Base-by-base conservation (phyloP, 345 rosid genomes). In the Pelargonium nanum region DNA sequence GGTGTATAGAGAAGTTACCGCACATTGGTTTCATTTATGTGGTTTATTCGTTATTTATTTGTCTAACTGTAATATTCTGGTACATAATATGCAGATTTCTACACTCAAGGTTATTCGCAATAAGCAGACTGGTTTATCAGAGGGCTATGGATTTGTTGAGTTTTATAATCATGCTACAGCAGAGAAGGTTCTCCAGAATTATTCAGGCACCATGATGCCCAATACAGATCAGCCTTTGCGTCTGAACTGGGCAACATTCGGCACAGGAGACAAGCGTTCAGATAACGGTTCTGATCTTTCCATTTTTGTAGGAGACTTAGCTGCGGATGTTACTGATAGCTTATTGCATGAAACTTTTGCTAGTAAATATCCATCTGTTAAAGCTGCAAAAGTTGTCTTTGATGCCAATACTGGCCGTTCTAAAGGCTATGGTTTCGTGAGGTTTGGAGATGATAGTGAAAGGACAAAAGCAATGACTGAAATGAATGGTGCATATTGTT, bases 201-300 rank as follows among this genome's bases (percentile, higher is more conserved):
- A 84, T 57, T 58, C 82, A 40, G 81, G 81, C 65, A 70, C 75
- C 55, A 51, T 76, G 77, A 93, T 93, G 99, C 88, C 80, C 63
- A 85, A 81, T 52, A 75, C 85, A 0, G 97, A 93, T 1, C 97
- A 84, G 70, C 89, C 88, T n/a, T 93, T 85, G 68, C 97, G 91
- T 74, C 80, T 93, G 58, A 89, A 93, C 72, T 93, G 99, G 99
- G 99, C 99, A 51, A 83, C 96, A 69, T 93, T 93, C 75, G 85
- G 90, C 74, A 74, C 80, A 4, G 88, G 88, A 24, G 97, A 93
- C 66, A 89, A 89, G 88, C 83, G 88, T 59, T 75, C 88, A 30
- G 99, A 93, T 62, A 93, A 78, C 64, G 88, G 83, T 60, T 82
- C 97, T 53, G 96, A 89, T 70, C 86, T 85, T 77, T 93, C 97